Evolutionary conservation across 108 stramenopile species (phyloP), one percentile per base, ranked within the genome.

Genomic region (Poteriospumella lacustris): DNA sequence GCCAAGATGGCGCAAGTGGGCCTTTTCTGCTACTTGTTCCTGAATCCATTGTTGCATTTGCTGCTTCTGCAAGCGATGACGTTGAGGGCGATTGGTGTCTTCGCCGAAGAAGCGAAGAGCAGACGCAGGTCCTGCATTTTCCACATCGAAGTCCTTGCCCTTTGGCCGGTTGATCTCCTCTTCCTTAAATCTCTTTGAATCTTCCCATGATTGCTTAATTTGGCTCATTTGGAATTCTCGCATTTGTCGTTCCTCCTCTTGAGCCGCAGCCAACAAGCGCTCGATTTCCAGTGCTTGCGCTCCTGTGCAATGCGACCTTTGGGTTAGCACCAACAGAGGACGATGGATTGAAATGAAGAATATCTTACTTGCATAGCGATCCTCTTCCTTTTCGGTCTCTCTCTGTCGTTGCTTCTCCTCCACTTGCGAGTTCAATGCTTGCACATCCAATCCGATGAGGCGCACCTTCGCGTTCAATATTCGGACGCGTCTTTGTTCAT

Each of bases 1-100:
- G 5, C 36, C 60, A 34, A 64, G 36, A 31, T 64, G 15, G 9
- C 31, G 15, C 24, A 64, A 64, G 5, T 3, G 3, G 5, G 29
- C 29, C 36, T 64, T 64, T 33, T 64, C 60, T 12, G 60, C 60
- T 9, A 64, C 36, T 64, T 64, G 60, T 64, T 64, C 60, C 9
- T 64, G 15, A 34, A 64, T 64, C 60, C 60, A 64, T 64, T 64
- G 28, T 24, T 33, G 28, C 60, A 64, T 64, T 64, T 64, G 60
- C 24, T 3, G 33, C 9, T 33, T 19, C 36, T 64, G 60, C 9
- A 34, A 19, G 9, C 3, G 9, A 34, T 12, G 24, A 34, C 60
- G 28, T 12, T 64, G 33, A 64, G 5, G 3, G 36, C 24, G 60
- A 64, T 24, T 31, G 5, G 3, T 26, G 36, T 64, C 60, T 64